These are phyloP conservation scores for Reticulascus tulasneorum DNA, from an alignment of 2,329 filamentous ascomycete genomes.

Conservation along the genomic window DNA sequence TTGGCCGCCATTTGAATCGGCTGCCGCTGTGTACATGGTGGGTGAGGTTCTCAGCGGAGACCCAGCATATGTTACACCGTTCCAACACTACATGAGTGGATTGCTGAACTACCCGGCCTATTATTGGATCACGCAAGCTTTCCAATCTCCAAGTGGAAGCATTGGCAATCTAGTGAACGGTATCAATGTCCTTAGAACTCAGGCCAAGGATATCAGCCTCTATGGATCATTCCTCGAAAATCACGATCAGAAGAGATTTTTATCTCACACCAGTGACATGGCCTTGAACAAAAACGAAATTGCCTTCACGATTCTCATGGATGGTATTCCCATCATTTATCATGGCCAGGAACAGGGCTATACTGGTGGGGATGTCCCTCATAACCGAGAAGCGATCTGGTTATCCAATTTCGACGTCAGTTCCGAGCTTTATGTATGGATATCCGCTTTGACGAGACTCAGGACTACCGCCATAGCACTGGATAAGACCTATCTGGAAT, in stretches of 20 bases:
- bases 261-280: conserved; percentile 47
- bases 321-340: conserved; percentile 63
- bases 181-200: conserved; percentile 9
- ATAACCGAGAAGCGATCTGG: conserved; percentile 58
- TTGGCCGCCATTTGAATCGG: conserved; percentile 49
- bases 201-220: conserved; percentile 9
- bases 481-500: conserved; percentile 8
- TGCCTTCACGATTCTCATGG: conserved; percentile 55
- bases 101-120: conserved; percentile 57
- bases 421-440: conserved; percentile 39
- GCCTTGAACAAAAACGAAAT: conserved; percentile 58
- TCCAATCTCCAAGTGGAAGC: conserved; percentile 21
- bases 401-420: conserved; percentile 43
- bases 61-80: conserved; percentile 46
- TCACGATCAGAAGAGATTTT: conserved; percentile 54
- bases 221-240: conserved; percentile 49
- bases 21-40: conserved; percentile 54
- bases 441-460: conserved; percentile 7
- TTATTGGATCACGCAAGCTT: conserved; percentile 34
- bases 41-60: conserved; percentile 58
- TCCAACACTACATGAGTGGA: conserved; percentile 51
- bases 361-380: conserved; percentile 40
- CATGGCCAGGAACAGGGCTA: conserved; percentile 63
- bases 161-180: conserved; percentile 33
- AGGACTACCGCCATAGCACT: conserved; percentile 7